Conservation (phyloP, 192 early-diverging fungal genomes). For the Podila horticola region DNA sequence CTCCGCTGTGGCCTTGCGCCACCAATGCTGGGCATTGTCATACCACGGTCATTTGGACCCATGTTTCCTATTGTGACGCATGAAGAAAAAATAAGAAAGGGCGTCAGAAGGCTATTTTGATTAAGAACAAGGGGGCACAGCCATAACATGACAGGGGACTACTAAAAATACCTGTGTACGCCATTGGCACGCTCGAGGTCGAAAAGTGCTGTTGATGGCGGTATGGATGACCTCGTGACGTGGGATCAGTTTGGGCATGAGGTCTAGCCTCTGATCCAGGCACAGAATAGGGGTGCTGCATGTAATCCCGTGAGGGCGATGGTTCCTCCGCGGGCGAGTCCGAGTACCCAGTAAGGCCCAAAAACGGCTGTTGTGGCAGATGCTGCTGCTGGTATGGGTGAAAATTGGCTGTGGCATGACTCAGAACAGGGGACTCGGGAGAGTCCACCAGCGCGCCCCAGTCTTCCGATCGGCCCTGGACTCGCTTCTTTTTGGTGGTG, state of each 20-base stretch:
- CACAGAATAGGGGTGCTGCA: slow-evolving; percentile 18
- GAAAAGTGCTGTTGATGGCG: slow-evolving; percentile 41
- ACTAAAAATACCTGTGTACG: slow-evolving; percentile 8
- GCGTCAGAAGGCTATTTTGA: background rate
- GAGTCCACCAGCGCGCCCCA: slow-evolving; percentile 35
- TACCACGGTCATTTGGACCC: slow-evolving; percentile 21
- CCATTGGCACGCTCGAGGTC: slow-evolving; percentile 12
- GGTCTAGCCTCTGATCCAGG: background rate
- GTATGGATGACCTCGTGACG: background rate
- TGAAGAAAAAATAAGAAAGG: background rate
- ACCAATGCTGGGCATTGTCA: background rate
- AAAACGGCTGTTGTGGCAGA: slow-evolving; percentile 1
- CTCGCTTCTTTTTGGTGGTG: slow-evolving; percentile 13
- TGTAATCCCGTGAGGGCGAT: slow-evolving; percentile 14
- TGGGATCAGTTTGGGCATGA: slow-evolving; percentile 28
- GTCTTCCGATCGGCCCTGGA: slow-evolving; percentile 33
- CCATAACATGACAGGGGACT: background rate
- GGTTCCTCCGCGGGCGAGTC: slow-evolving; percentile 39
- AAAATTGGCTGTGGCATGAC: background rate
- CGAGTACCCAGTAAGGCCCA: slow-evolving; percentile 8
- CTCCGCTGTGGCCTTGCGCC: slow-evolving; percentile 4
- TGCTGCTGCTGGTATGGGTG: slow-evolving; percentile 3
- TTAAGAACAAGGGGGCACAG: background rate
- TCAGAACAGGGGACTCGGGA: slow-evolving; percentile 12
- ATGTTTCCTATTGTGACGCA: slow-evolving; percentile 17